phyloP scores from a whole-genome alignment of 2,329 filamentous ascomycete species.

The Talaromyces islandicus region DNA sequence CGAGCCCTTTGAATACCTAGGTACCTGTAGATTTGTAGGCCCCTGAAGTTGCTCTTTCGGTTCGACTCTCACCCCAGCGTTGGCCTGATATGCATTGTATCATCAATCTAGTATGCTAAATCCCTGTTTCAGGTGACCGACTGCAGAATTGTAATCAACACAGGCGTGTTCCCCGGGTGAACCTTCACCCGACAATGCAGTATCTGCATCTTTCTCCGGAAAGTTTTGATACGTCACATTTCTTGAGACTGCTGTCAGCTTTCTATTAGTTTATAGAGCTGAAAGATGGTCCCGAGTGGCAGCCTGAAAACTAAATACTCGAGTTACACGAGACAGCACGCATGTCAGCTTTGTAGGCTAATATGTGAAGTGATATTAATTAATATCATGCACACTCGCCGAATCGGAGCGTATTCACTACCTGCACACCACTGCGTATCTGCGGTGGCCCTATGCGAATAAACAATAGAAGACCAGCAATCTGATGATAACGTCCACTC shows the following conservation, averaged over 20 bases:
- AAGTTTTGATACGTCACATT: not conserved
- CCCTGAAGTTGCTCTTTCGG: not conserved
- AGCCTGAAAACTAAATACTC: not conserved
- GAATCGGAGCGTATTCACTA: not conserved
- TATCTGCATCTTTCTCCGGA: not conserved
- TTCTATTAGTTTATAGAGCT: not conserved
- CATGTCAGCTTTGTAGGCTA: not conserved
- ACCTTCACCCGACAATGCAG: no score
- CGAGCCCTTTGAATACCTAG: not conserved
- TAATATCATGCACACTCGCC: not conserved
- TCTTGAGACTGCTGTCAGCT: not conserved
- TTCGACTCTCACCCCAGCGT: not conserved
- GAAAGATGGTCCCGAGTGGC: not conserved
- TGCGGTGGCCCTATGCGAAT: no score
- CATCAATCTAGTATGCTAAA: not conserved
- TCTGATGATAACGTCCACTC: not conserved
- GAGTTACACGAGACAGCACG: not conserved
- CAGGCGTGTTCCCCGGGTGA: not conserved
- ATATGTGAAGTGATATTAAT: not conserved
- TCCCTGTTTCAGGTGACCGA: no score
- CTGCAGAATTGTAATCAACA: not conserved
- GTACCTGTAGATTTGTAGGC: not conserved
- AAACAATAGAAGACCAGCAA: not conserved
- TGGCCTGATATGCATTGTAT: no score
- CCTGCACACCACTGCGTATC: not conserved